Base-by-base conservation (phyloP, 192 early-diverging fungal genomes). In the Podila clonocystis region DNA sequence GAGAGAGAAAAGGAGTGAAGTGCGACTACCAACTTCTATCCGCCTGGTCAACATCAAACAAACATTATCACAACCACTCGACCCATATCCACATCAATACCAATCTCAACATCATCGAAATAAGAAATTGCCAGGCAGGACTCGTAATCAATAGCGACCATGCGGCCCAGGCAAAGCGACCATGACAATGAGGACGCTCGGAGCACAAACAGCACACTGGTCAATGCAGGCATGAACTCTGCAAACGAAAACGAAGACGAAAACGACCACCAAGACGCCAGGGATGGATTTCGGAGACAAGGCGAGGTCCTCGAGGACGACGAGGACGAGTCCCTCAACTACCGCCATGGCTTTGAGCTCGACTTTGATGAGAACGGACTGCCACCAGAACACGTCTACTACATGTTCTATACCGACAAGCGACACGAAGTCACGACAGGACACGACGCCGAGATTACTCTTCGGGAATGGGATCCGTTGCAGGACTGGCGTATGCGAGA, bases 401-500 rank as follows among this genome's bases (percentile, higher is more conserved):
- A 85, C 70, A 78, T 86, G 63, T 90, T 86, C 66, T 90, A 83
- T 72, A 87, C 83, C 19, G 87, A 88, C 28, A 90, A 88, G 58
- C 83, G 87, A 34, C 89, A 90, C 62, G 83, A 85, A 30, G 84
- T 86, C 38, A 74, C 71, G 9, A 71, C 68, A 52, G 70, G 82
- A 67, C 63, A 82, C 62, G 70, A 73, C 5, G 77, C 77, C 17
- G 77, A 80, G 58, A 72, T 80, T 48, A 61, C 77, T 0, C 70
- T 80, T 59, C 30, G 68, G 33, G 64, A 82, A 50, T 83, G 79
- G 75, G 63, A 67, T 22, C 50, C 74, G 13, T 70, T 86, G 11
- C 83, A 86, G 66, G 89, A 90, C 68, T 90, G 89, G 89, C 76
- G 87, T 33, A 77, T 89, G 73, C 75, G 85, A 50, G 88, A 89